These are phyloP conservation scores for Fusarium sp. DNA, from an alignment of 2,329 filamentous ascomycete species.

Conservation along the genomic window DNA sequence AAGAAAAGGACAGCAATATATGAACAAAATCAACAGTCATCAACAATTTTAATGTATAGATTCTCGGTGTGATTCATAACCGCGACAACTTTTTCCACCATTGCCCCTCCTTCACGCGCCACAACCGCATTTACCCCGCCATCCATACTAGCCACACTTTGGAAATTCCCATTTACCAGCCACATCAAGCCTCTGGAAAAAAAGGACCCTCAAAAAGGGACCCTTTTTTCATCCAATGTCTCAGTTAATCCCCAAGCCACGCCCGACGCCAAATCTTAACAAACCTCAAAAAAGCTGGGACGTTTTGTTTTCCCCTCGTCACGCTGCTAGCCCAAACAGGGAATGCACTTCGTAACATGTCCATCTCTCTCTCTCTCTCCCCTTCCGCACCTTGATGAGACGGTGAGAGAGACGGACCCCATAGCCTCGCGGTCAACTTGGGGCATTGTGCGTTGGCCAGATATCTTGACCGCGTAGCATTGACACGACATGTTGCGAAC, in stretches of 20 bases:
- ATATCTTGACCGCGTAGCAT: conserved; percentile 1
- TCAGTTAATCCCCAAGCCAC: conserved; percentile 6
- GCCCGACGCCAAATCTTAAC: background rate
- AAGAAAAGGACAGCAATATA: background rate
- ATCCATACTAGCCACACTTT: conserved; percentile 14
- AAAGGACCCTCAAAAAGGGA: background rate
- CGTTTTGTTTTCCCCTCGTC: background rate
- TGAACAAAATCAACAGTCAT: background rate
- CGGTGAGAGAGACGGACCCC: background rate
- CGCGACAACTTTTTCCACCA: conserved; percentile 19
- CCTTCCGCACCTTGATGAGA: background rate
- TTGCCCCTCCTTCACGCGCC: conserved; percentile 33
- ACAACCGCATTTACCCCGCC: conserved; percentile 32
- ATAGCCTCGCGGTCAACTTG: background rate
- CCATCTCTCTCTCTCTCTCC: no score
- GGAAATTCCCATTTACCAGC: background rate
- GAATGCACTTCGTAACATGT: conserved; percentile 2
- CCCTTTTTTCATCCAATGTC: background rate
- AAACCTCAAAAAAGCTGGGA: background rate
- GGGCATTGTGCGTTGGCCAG: background rate
- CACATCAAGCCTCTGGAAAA: background rate
- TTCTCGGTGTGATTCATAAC: conserved; percentile 34
- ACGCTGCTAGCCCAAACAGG: conserved; percentile 7
- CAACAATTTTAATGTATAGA: conserved; percentile 17
- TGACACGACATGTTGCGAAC: background rate